Conservation (phyloP, 2,329 filamentous ascomycete species). For the Zelopaecilomyces penicillatus region DNA sequence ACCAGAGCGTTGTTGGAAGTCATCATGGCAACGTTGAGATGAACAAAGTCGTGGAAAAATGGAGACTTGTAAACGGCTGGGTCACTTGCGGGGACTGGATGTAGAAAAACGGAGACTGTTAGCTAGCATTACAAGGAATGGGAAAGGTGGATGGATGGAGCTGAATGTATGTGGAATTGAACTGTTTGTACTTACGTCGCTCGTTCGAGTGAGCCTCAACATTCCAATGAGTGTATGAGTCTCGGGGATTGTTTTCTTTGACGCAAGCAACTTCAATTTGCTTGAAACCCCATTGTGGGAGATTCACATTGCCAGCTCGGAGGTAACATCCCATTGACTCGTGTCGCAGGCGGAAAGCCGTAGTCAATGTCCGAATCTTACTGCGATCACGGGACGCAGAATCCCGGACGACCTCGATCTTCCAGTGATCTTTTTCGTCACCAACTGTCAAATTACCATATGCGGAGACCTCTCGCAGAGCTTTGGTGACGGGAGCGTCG, state of each 20-base stretch:
- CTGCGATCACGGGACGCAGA: slow-evolving; percentile 78
- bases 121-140: not conserved
- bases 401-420: slow-evolving; percentile 83
- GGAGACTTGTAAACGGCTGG: slow-evolving; percentile 92
- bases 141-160: not conserved
- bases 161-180: not conserved
- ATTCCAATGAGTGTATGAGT: slow-evolving; percentile 98
- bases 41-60: slow-evolving; percentile 95
- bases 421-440: slow-evolving; percentile 97
- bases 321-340: slow-evolving; percentile 81
- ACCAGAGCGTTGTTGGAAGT: slow-evolving; percentile 98
- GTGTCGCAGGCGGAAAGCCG: slow-evolving; percentile 83
- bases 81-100: slow-evolving; percentile 72
- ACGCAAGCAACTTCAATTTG: slow-evolving; percentile 96
- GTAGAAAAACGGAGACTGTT: slow-evolving; percentile 1
- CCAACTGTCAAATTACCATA: slow-evolving; percentile 95
- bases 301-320: slow-evolving; percentile 87
- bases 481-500: slow-evolving; percentile 79
- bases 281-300: slow-evolving; percentile 99
- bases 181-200: slow-evolving; percentile 56
- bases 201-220: slow-evolving; percentile 93
- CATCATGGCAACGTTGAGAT: slow-evolving; percentile 99
- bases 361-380: slow-evolving; percentile 83
- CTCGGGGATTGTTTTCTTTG: slow-evolving; percentile 84
- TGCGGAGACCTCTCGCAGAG: slow-evolving; percentile 84